Evolutionary conservation across 2,329 filamentous ascomycete species (phyloP).

Genomic region (Biscogniauxia mediterranea): DNA sequence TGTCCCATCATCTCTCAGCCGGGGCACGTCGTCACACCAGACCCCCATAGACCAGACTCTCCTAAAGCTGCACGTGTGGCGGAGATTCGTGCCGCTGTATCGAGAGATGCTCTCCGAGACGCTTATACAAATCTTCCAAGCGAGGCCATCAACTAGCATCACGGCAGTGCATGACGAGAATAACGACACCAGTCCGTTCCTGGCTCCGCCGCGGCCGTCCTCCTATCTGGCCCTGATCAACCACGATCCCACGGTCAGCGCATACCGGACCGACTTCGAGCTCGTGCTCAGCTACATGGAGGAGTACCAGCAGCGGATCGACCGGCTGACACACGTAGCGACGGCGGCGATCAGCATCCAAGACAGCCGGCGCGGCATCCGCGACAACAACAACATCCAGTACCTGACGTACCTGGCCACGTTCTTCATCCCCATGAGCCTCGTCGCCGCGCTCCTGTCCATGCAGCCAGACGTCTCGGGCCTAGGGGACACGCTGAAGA

Average conservation of each 20-base stretch:
- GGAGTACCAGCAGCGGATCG: constrained; percentile 33
- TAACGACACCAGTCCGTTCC: not conserved
- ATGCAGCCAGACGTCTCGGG: constrained; percentile 27
- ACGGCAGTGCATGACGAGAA: not conserved
- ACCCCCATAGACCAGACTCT: constrained; percentile 12
- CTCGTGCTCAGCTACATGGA: constrained; percentile 26
- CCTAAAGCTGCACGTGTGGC: constrained; percentile 26
- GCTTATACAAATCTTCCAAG: constrained; percentile 15
- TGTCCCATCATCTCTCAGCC: not conserved
- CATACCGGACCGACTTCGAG: constrained; percentile 25
- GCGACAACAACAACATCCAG: constrained; percentile 33
- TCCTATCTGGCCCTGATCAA: not conserved
- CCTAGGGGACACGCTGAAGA: constrained; percentile 7
- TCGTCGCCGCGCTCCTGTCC: constrained; percentile 30
- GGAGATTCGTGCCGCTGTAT: constrained; percentile 26
- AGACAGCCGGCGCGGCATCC: constrained; percentile 28
- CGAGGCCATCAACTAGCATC: not conserved
- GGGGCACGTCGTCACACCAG: constrained; percentile 2
- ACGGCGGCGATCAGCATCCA: constrained; percentile 32
- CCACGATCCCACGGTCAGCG: constrained; percentile 3
- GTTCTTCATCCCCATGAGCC: constrained; percentile 34
- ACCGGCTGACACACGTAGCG: constrained; percentile 32
- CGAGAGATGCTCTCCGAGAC: constrained; percentile 29
- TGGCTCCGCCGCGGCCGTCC: not conserved
- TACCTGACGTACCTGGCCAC: constrained; percentile 34